phyloP scores from a whole-genome alignment of 2,329 filamentous ascomycete species.

The Cordyceps militaris region DNA sequence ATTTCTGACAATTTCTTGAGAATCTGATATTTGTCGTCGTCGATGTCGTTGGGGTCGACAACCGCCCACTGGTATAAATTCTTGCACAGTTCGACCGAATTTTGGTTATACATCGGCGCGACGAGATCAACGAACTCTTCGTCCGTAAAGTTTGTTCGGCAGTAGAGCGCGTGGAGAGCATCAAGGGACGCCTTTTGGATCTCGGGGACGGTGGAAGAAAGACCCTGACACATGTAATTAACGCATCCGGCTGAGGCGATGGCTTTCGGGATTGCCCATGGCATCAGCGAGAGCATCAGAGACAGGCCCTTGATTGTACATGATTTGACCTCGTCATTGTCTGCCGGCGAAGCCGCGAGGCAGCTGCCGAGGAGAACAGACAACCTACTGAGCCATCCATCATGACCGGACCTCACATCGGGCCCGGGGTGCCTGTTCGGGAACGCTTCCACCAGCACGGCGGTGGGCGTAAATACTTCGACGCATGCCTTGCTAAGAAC shows the following conservation, averaged over 20 bases:
- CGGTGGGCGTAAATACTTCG: constrained; percentile 81
- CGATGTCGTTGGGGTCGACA: constrained; percentile 73
- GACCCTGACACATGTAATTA: constrained; percentile 60
- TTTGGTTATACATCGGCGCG: constrained; percentile 68
- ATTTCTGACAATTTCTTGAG: constrained; percentile 93
- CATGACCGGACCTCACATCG: constrained; percentile 66
- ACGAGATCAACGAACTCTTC: constrained; percentile 73
- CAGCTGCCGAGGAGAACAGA: constrained; percentile 68
- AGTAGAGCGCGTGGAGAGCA: constrained; percentile 75
- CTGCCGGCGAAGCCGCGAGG: constrained; percentile 56
- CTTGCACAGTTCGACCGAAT: constrained; percentile 63
- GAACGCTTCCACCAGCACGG: constrained; percentile 68
- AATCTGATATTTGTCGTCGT: constrained; percentile 86
- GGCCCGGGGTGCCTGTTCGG: constrained; percentile 62
- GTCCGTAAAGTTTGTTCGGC: constrained; percentile 64
- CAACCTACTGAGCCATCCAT: constrained; percentile 82
- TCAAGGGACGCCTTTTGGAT: constrained; percentile 65
- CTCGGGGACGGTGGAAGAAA: constrained; percentile 62
- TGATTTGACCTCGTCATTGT: constrained; percentile 58
- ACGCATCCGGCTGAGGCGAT: constrained; percentile 66
- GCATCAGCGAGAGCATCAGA: constrained; percentile 70
- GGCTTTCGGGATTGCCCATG: constrained; percentile 82
- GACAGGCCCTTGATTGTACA: constrained; percentile 72
- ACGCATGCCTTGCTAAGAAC: constrained; percentile 83
- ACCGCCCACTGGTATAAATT: constrained; percentile 74